Percentiles rank a stretch among this genome's conserved stretches.
Evolutionary conservation across 2,329 filamentous ascomycete genomes (phyloP).

Genomic region (Podosphaera xanthii): DNA sequence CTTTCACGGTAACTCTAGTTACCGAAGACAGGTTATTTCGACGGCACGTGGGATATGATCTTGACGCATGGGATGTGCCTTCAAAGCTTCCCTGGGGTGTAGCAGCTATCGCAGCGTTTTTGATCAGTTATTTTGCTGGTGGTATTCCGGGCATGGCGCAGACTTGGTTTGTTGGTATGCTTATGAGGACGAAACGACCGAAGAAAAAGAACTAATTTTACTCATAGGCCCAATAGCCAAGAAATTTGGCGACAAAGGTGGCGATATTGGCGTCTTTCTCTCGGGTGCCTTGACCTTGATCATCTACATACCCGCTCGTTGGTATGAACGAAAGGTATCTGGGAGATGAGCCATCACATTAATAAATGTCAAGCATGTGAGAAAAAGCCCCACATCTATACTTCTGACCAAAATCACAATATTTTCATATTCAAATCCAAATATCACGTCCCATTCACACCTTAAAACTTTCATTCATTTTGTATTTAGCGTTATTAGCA

Average conservation of each 20-base stretch:
- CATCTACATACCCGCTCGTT: constrained; percentile 12
- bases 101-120: constrained; percentile 12
- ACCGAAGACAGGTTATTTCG: constrained; percentile 14
- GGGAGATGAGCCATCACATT: constrained; percentile 5
- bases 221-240: constrained; percentile 11
- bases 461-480: no score
- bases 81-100: constrained; percentile 12
- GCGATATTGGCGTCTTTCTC: constrained; percentile 14
- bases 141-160: constrained; percentile 15
- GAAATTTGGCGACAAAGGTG: constrained; percentile 13
- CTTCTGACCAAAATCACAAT: no score
- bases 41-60: constrained; percentile 10
- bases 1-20: constrained; percentile 13
- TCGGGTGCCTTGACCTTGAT: constrained; percentile 11
- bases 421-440: no score
- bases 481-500: no score
- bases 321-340: constrained; percentile 12
- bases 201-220: background rate
- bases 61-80: constrained; percentile 12
- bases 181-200: background rate
- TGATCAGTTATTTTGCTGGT: constrained; percentile 13
- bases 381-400: no score
- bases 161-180: constrained; percentile 14
- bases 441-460: no score
- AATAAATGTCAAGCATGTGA: no score